phyloP scores from a whole-genome alignment of 106 monocot genomes.

The Dioscorea dumetorum region DNA sequence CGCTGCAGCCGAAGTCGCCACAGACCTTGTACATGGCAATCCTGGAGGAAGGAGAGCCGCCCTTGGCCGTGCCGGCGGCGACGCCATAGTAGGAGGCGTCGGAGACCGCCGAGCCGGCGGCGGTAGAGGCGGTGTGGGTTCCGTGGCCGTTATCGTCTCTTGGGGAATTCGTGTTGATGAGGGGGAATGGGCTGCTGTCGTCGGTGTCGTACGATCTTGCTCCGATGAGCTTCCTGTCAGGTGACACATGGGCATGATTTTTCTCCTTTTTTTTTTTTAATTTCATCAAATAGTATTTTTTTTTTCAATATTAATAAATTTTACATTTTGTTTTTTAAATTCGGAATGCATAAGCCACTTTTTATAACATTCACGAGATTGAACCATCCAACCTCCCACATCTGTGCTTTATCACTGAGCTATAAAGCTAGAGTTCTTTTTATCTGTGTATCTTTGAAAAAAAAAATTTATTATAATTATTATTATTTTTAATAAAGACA shows the following conservation, averaged over 20 bases:
- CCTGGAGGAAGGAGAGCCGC: constrained; percentile 45
- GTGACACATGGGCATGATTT: too few relatives aligned
- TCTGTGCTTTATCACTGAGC: too few relatives aligned
- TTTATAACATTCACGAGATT: too few relatives aligned
- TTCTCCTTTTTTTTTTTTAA: too few relatives aligned
- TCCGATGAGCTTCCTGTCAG: constrained; percentile 73
- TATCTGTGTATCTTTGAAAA: too few relatives aligned
- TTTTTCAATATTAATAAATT: too few relatives aligned
- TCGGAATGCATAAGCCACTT: too few relatives aligned
- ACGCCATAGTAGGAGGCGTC: constrained; percentile 71
- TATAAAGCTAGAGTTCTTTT: too few relatives aligned
- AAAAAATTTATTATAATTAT: too few relatives aligned
- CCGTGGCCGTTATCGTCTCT: constrained; percentile 67
- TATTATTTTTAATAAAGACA: too few relatives aligned
- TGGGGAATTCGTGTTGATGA: constrained; percentile 4
- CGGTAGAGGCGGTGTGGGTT: constrained; percentile 81
- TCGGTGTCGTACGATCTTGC: constrained; percentile 38
- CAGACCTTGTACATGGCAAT: constrained; percentile 82
- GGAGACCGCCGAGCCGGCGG: constrained; percentile 36
- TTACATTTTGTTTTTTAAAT: too few relatives aligned
- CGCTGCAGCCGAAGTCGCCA: constrained; percentile 33
- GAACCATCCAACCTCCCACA: too few relatives aligned
- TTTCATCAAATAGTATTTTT: neutral
- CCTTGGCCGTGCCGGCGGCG: constrained; percentile 57
- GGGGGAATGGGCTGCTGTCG: neutral